Evolutionary conservation across 2,329 filamentous ascomycete species (phyloP).

Genomic region (Tolypocladium paradoxum): DNA sequence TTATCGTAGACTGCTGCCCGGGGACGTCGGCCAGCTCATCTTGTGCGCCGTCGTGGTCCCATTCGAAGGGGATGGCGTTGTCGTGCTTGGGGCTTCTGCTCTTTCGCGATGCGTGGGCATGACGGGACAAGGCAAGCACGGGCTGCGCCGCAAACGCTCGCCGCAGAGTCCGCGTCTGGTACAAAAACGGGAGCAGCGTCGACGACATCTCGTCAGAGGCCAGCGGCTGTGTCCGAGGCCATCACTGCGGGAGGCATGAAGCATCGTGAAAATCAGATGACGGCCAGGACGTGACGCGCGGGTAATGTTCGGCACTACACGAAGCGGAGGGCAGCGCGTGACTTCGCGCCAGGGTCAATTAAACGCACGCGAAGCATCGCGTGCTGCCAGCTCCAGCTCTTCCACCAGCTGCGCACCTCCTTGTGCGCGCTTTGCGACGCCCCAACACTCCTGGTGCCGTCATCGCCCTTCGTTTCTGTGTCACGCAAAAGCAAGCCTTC

Average conservation of each 20-base stretch:
- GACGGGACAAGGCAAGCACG: slow-evolving; percentile 11
- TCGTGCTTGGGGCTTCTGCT: slow-evolving; percentile 10
- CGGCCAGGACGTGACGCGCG: neutral
- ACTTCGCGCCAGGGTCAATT: slow-evolving; percentile 8
- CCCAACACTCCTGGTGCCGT: too few species aligned
- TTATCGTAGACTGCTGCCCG: slow-evolving; percentile 38
- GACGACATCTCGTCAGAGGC: slow-evolving; percentile 27
- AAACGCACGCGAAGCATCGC: neutral
- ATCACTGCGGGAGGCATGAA: neutral
- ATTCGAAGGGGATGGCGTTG: slow-evolving; percentile 43
- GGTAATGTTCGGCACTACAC: neutral
- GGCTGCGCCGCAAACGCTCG: slow-evolving; percentile 15
- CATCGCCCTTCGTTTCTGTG: too few species aligned
- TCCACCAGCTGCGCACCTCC: neutral
- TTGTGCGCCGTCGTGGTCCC: slow-evolving; percentile 19
- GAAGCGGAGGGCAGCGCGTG: slow-evolving; percentile 4
- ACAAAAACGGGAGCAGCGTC: slow-evolving; percentile 55
- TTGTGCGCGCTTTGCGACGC: neutral
- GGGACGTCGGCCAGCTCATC: slow-evolving; percentile 8
- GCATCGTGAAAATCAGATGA: neutral
- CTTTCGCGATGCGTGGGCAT: slow-evolving; percentile 8
- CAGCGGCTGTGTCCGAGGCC: neutral
- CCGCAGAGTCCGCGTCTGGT: slow-evolving; percentile 54
- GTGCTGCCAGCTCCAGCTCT: neutral
- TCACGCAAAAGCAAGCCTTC: slow-evolving; percentile 1